Evolutionary conservation across 768 basidiomycete species (phyloP), one percentile per base, ranked within the genome.

Genomic region (Xerocomellus chrysenteron): DNA sequence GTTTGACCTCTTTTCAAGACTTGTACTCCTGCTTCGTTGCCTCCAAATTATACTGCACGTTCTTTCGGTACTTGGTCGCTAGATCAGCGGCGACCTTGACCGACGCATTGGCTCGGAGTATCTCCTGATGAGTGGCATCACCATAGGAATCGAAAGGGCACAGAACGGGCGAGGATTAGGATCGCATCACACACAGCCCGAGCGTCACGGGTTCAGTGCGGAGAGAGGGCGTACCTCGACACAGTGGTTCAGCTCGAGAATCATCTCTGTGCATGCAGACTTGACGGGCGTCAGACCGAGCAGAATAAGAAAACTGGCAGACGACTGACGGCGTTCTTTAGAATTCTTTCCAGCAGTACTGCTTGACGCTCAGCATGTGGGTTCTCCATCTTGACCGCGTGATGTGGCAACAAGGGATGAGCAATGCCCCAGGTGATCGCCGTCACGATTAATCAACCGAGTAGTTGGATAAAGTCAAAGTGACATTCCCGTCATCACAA

Each of bases 351-450:
- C 4, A 97, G 80, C 19, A 96, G 81, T 45, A 94, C 86, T 33
- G 91, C 92, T 69, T 98, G 94, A 42, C 90, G 81, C 73, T 95
- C 93, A 49, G 92, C 91, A 64, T 98, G 94, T 21, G 94, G 94
- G 71, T 96, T 96, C 74, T 97, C 93, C 94, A 97, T 96, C 52
- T 51, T 48, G 55, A 50, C 26, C 30, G 48, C 17, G 54, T 58
- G 54, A 43, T 53, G 57, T 43, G 54, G 55, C 40, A 47, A 40
- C 16, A 19, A 45, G 32, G 36, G 13, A 53, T 14, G 28, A 46
- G 19, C 21, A 5, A 56, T 47, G 32, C 13, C 24, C n/a, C 19
- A 35, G 37, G 17, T 42, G 12, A 28, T 47, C n/a, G 28, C 32
- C 16, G 47, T 39, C 28, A 24, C 46, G 13, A 61, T 61, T 54